These are phyloP conservation scores for Flaveria robusta DNA, from an alignment of 129 eudicot genomes.

Conservation along the genomic window DNA sequence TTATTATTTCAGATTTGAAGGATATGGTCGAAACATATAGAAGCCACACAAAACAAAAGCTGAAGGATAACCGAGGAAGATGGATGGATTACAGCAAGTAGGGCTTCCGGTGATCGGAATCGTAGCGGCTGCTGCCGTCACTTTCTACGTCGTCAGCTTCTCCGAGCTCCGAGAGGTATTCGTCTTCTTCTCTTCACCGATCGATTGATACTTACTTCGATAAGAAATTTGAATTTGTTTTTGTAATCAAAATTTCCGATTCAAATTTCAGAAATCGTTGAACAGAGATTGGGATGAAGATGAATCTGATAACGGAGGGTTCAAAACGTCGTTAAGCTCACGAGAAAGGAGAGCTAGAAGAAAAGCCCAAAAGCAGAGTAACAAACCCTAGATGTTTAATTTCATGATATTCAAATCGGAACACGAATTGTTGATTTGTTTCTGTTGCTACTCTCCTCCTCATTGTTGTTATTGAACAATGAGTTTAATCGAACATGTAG, in stretches of 20 bases:
- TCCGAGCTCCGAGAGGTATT: conserved; percentile 78
- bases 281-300: conserved; percentile 67
- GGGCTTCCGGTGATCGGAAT: conserved; percentile 72
- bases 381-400: conserved; percentile 37
- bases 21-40: conserved; percentile 10
- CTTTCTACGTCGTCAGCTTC: conserved; percentile 92
- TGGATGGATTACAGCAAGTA: conserved; percentile 77
- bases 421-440: background rate
- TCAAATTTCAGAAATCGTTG: conserved; percentile 62
- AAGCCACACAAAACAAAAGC: conserved; percentile 29
- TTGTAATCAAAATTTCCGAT: background rate
- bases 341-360: conserved; percentile 75
- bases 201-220: background rate
- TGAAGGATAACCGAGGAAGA: conserved; percentile 4
- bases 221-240: background rate
- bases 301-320: conserved; percentile 44
- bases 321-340: conserved; percentile 63
- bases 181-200: background rate
- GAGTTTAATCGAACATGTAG: no score
- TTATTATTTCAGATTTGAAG: conserved; percentile 1
- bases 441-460: no score
- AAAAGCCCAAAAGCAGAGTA: conserved; percentile 58
- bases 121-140: conserved; percentile 86
- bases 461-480: background rate
- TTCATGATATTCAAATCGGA: background rate